Conservation (phyloP, 495 filamentous ascomycete genomes). For the Alectoria sarmentosa region DNA sequence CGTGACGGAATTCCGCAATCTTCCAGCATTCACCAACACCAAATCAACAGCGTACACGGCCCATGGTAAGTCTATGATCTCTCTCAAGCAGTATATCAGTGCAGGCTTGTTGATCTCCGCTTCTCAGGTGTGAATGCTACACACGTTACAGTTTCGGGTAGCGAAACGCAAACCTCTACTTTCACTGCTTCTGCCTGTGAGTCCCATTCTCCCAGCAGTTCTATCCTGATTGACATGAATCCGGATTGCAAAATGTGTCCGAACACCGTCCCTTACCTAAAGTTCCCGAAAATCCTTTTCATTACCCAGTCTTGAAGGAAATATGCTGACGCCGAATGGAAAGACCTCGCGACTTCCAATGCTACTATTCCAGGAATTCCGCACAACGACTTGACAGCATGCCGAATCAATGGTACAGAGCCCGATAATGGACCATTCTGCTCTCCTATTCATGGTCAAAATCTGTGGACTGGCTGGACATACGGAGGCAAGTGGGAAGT, state of each 20-base stretch:
- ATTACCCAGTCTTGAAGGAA: background rate
- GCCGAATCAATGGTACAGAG: slow-evolving; percentile 19
- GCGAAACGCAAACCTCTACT: slow-evolving; percentile 14
- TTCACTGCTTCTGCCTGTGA: slow-evolving; percentile 17
- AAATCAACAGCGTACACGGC: slow-evolving; percentile 19
- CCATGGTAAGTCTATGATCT: slow-evolving; percentile 1
- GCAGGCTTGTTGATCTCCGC: background rate
- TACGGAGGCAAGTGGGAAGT: slow-evolving; percentile 17
- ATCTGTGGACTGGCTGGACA: slow-evolving; percentile 21
- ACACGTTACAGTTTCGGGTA: slow-evolving; percentile 15
- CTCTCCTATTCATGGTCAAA: slow-evolving; percentile 22
- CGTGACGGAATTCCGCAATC: slow-evolving; percentile 6
- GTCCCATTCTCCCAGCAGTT: background rate
- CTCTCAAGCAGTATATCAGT: background rate
- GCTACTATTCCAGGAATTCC: slow-evolving; percentile 21
- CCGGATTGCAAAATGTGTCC: background rate
- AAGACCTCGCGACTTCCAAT: slow-evolving; percentile 17
- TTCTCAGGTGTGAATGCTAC: slow-evolving; percentile 2
- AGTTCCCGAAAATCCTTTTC: background rate
- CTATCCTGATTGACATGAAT: background rate
- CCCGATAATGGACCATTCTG: slow-evolving; percentile 22
- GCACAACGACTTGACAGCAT: slow-evolving; percentile 20
- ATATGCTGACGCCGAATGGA: background rate
- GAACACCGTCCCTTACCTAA: background rate
- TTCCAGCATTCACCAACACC: slow-evolving; percentile 21